Conservation (phyloP, 495 filamentous ascomycete species). For the Haplographium delicatum region DNA sequence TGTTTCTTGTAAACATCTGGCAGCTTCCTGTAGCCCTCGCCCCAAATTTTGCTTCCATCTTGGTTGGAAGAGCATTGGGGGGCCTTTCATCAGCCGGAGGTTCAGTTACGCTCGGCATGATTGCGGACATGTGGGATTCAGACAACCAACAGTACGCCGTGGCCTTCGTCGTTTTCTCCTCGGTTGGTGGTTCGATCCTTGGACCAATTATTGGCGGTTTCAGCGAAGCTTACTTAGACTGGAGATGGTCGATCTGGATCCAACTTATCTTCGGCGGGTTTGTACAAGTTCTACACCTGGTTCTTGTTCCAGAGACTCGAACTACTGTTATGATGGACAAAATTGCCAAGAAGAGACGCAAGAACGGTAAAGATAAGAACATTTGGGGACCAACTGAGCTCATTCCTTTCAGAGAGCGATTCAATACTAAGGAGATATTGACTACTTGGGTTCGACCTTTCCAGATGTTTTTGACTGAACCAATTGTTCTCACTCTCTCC, state of each 20-base stretch:
- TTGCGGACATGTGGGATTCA: conserved; percentile 73
- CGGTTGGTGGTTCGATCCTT: conserved; percentile 68
- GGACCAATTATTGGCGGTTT: conserved; percentile 80
- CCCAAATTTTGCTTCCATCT: conserved; percentile 60
- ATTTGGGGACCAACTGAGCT: conserved; percentile 62
- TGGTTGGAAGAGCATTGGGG: conserved; percentile 62
- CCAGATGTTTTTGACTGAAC: conserved; percentile 72
- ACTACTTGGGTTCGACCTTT: conserved; percentile 66
- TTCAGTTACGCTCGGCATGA: conserved; percentile 77
- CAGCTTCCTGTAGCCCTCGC: conserved; percentile 67
- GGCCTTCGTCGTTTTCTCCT: conserved; percentile 70
- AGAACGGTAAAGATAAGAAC: conserved; percentile 46
- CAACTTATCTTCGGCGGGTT: conserved; percentile 68
- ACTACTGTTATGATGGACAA: conserved; percentile 60
- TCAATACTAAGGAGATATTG: conserved; percentile 50
- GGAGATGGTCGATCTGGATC: conserved; percentile 79
- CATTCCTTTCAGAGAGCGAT: conserved; percentile 40
- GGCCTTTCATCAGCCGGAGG: conserved; percentile 71
- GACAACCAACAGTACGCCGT: conserved; percentile 70
- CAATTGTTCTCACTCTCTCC: conserved; percentile 67
- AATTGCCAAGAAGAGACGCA: conserved; percentile 59
- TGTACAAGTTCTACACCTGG: conserved; percentile 60
- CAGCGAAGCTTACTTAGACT: conserved; percentile 57
- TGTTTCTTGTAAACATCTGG: conserved; percentile 70
- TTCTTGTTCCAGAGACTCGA: conserved; percentile 66